Evolutionary conservation across 768 basidiomycete species (phyloP), one percentile per base, ranked within the genome.

Genomic region (Cubamyces sp.): DNA sequence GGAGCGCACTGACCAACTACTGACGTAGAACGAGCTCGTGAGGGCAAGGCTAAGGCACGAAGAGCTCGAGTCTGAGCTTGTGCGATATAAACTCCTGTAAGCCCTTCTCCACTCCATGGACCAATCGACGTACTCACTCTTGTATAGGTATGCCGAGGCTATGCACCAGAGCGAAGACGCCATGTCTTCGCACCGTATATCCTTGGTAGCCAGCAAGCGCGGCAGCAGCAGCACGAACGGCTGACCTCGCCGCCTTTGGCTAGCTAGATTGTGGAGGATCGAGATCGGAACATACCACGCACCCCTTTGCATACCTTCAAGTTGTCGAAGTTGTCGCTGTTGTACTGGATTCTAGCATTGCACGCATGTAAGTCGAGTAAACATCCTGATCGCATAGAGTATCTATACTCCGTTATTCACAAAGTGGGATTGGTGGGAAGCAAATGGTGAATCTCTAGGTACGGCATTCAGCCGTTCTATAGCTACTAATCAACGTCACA

Each of bases 61-160:
- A 72, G 95, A 98, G 72, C 81, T 96, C 62, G 97, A 98, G 74
- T 84, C 87, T 60, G 94, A 98, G 73, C 84, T 99, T 18, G 96
- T 99, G 41, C 87, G 91, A 43, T 98, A 97, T 77, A 97, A 97
- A 76, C 78, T 97, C 47, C 73, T 96, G 92, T 95, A 69, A 73
- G 90, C 79, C 15, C 23, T 23, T 7, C 28, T 34, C n/a, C 37
- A 18, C 37, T n/a, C 23, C 39, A 8, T 40, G 1, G n/a, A 8
- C 18, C 16, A 8, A 5, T 23, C 19, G 19, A 7, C 39, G 8
- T 34, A 21, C 37, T 56, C 21, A 40, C 12, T 37, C 21, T 16
- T n/a, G 46, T 8, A n/a, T 56, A 84, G 83, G 49, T 84, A 84
- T 65, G 83, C 83, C 41, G 83, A 85, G 60, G 74, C 81, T 19